These are phyloP conservation scores for Euphorbia lathyris DNA, from an alignment of 345 rosid genomes.

Conservation along the genomic window DNA sequence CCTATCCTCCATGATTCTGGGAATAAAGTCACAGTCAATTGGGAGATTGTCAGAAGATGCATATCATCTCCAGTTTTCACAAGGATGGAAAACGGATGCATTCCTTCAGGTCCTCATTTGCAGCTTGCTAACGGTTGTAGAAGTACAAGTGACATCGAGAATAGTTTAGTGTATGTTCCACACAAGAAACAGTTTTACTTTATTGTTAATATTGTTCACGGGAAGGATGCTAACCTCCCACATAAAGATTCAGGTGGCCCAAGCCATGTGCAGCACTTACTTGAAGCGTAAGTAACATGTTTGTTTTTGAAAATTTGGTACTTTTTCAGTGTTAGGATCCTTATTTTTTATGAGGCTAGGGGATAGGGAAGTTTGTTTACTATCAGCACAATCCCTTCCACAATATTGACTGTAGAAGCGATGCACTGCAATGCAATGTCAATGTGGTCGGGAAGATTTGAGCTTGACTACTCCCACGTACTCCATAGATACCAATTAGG, in stretches of 20 bases:
- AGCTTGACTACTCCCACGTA: background rate
- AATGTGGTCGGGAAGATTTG: background rate
- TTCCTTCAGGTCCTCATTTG: slow-evolving; percentile 31
- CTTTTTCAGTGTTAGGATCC: slow-evolving; percentile 3
- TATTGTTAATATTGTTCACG: slow-evolving; percentile 39
- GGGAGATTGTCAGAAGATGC: slow-evolving; percentile 64
- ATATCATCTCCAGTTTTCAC: slow-evolving; percentile 73
- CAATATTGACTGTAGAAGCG: too few species aligned
- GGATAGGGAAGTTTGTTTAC: too few species aligned
- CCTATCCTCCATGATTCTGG: slow-evolving; percentile 45
- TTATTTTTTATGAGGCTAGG: too few species aligned
- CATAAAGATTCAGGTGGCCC: slow-evolving; percentile 31
- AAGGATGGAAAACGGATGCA: slow-evolving; percentile 24
- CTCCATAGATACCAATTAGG: background rate
- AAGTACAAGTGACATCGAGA: slow-evolving; percentile 50
- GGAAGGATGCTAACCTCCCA: slow-evolving; percentile 50
- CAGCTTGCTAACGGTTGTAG: slow-evolving; percentile 63
- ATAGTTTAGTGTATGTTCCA: slow-evolving; percentile 66
- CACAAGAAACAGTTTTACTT: slow-evolving; percentile 62
- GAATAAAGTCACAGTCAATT: slow-evolving; percentile 45
- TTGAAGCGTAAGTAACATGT: slow-evolving; percentile 45
- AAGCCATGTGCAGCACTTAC: slow-evolving; percentile 50
- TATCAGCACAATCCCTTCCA: too few species aligned
- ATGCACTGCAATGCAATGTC: too few species aligned
- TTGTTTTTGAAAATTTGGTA: slow-evolving; percentile 4